Conservation (phyloP, 371 early-diverging fungal species). For the Gilbertella persicaria region DNA sequence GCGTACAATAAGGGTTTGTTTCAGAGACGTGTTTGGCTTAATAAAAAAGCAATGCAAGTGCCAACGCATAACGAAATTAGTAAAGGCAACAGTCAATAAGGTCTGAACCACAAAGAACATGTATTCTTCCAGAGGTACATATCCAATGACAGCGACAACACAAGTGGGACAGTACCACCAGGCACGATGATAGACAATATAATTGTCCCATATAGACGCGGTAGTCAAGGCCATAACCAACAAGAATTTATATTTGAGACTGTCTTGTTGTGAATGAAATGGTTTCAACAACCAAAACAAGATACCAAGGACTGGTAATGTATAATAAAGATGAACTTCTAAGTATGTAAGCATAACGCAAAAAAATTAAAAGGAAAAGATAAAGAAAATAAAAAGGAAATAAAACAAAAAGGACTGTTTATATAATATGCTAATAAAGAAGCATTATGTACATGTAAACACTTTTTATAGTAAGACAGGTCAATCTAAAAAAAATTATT, state of each 20-base stretch:
- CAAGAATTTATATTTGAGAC: constrained; percentile 48
- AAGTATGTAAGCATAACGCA: constrained; percentile 58
- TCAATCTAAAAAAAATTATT: neutral
- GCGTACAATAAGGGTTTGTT: constrained; percentile 30
- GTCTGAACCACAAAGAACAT: constrained; percentile 70
- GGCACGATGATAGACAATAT: constrained; percentile 54
- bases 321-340: constrained; percentile 61
- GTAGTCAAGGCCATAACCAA: constrained; percentile 48
- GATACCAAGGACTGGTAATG: constrained; percentile 50
- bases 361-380: too few species aligned
- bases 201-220: constrained; percentile 69
- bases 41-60: constrained; percentile 37
- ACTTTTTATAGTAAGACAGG: too few species aligned
- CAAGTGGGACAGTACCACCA: constrained; percentile 56
- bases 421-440: neutral
- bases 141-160: constrained; percentile 58
- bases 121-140: constrained; percentile 66
- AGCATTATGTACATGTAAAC: too few species aligned
- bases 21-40: constrained; percentile 24
- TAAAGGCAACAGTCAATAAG: constrained; percentile 47
- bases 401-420: neutral
- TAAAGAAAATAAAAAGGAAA: neutral
- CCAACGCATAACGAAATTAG: constrained; percentile 49
- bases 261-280: constrained; percentile 38
- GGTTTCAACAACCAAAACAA: constrained; percentile 42